Evolutionary conservation across 208 protist genomes (phyloP).

Genomic region (Phytomonas sp.): DNA sequence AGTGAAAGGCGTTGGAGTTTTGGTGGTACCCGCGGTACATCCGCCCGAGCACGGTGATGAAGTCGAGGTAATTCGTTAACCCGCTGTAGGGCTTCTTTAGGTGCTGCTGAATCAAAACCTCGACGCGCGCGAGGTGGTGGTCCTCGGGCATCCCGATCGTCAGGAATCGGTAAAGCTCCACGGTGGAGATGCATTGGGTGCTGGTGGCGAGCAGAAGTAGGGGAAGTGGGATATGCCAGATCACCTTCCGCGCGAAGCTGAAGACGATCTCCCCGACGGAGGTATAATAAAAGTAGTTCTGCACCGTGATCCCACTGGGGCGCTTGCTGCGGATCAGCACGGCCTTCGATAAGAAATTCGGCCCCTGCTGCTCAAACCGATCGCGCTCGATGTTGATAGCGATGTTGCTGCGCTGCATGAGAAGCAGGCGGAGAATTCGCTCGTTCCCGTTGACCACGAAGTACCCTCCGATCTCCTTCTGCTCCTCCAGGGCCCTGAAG

Average conservation of each 20-base stretch:
- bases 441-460: conserved; percentile 98
- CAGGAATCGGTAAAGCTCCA: conserved; percentile 63
- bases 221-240: conserved; percentile 79
- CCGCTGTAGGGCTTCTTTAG: conserved; percentile 64
- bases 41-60: conserved; percentile 64
- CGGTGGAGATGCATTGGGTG: conserved; percentile 34
- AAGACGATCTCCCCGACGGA: conserved; percentile 81
- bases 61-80: conserved; percentile 65
- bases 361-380: conserved; percentile 87
- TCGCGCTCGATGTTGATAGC: conserved; percentile 88
- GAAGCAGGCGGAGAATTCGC: conserved; percentile 94
- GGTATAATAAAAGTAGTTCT: conserved; percentile 97
- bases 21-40: conserved; percentile 80
- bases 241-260: conserved; percentile 74
- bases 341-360: conserved; percentile 92
- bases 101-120: conserved; percentile 87
- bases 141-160: conserved; percentile 48
- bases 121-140: conserved; percentile 59
- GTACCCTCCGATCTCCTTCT: conserved; percentile 97
- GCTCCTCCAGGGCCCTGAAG: conserved; percentile 87
- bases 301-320: conserved; percentile 87
- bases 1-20: conserved; percentile 54
- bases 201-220: conserved; percentile 69
- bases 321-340: conserved; percentile 93
- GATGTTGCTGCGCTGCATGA: conserved; percentile 94